These are phyloP conservation scores for Croton laevigatus DNA, from an alignment of 441 rosid species.

Conservation along the genomic window DNA sequence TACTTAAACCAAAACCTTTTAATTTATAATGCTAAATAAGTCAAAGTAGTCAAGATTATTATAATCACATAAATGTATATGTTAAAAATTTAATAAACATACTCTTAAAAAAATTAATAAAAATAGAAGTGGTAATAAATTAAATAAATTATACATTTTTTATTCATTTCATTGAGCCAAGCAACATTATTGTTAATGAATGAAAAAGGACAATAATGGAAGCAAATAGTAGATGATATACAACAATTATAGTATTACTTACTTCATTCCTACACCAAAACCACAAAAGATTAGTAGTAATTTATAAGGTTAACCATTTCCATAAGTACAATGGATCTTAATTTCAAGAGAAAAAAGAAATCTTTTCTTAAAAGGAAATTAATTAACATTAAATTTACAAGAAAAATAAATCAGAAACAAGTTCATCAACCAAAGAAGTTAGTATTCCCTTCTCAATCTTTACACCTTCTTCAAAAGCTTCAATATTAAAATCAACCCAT, in stretches of 20 bases:
- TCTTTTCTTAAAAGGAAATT: background rate
- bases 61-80: too few relatives aligned
- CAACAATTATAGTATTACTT: background rate
- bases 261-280: slow-evolving; percentile 6
- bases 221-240: slow-evolving; percentile 7
- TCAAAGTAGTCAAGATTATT: too few relatives aligned
- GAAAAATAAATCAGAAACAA: slow-evolving; percentile 48
- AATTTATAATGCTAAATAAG: too few relatives aligned
- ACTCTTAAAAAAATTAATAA: too few relatives aligned
- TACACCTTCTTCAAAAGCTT: slow-evolving; percentile 59
- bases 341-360: background rate
- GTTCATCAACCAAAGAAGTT: slow-evolving; percentile 65
- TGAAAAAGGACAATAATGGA: background rate
- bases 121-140: too few relatives aligned
- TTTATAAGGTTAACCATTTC: background rate
- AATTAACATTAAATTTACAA: background rate
- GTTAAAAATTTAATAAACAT: too few relatives aligned
- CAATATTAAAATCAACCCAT: slow-evolving; percentile 66
- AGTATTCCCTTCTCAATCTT: slow-evolving; percentile 63
- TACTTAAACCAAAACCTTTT: too few relatives aligned
- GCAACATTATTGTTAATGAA: too few relatives aligned
- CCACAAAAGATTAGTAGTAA: background rate
- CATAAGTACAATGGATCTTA: background rate
- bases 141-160: too few relatives aligned
- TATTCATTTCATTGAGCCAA: too few relatives aligned